Percentiles rank a stretch among this genome's conserved stretches.
These are phyloP conservation scores for Aethionema arabicum DNA, from an alignment of 345 rosid genomes.

Conservation along the genomic window DNA sequence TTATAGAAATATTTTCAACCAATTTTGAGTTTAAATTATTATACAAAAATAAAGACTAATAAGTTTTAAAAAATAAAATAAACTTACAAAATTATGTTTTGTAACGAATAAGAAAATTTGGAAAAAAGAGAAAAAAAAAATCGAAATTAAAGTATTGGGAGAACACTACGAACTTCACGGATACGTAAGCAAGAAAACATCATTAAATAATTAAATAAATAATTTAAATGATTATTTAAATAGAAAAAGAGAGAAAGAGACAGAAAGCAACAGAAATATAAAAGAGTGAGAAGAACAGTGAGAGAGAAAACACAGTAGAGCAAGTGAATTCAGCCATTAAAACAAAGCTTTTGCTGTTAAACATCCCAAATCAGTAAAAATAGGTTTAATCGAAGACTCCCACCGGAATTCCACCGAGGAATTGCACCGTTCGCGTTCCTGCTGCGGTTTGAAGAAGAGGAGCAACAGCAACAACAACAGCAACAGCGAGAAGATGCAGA, in stretches of 20 bases:
- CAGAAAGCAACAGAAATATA: slow-evolving; percentile 29
- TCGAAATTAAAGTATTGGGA: slow-evolving; percentile 29
- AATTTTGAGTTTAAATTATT: too few relatives aligned
- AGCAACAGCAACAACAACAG: slow-evolving; percentile 14
- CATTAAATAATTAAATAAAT: slow-evolving; percentile 3
- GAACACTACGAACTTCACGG: slow-evolving; percentile 32
- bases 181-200: slow-evolving; percentile 16
- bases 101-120: too few relatives aligned
- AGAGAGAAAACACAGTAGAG: slow-evolving; percentile 35
- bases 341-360: slow-evolving; percentile 28
- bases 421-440: slow-evolving; percentile 35
- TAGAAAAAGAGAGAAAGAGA: neutral
- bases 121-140: neutral
- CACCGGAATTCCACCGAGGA: slow-evolving; percentile 38
- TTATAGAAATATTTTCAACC: too few relatives aligned
- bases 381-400: slow-evolving; percentile 35
- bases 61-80: neutral
- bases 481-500: slow-evolving; percentile 31
- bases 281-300: slow-evolving; percentile 33
- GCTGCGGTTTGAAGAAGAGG: slow-evolving; percentile 37
- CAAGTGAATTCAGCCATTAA: slow-evolving; percentile 23
- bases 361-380: slow-evolving; percentile 30
- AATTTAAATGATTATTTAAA: neutral
- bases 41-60: too few relatives aligned
- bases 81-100: neutral